Evolutionary conservation across 2,329 filamentous ascomycete genomes (phyloP), one percentile per base, ranked within the genome.

Genomic region (Botrytis porri): DNA sequence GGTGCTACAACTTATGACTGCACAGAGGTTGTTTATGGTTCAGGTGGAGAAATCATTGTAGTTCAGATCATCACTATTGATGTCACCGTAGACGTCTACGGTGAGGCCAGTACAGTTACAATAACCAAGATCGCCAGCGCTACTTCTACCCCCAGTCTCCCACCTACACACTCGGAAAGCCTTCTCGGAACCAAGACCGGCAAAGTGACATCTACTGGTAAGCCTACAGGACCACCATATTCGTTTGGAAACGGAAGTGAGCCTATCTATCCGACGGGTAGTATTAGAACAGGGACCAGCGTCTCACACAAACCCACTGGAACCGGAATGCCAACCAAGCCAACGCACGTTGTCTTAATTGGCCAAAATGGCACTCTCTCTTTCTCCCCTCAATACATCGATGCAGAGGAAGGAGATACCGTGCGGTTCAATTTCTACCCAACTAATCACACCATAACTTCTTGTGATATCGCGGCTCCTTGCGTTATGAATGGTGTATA

Each of bases 381-480:
- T 25, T 75, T 70, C 70, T 65, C 59, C 8, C 73, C 74, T 12
- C 25, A 41, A 20, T 73, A 72, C 20, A 48, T 75, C 18, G 62
- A 72, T 39, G 74, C 69, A 3, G 51, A 72, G n/a, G 41, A 60
- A 43, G 74, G 73, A 37, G 74, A 74, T 43, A 74, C 72, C 43
- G 64, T 75, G 18, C 69, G 74, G 29, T 75, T 75, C 37, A 35
- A 43, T 12, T 73, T 73, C 37, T 65, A 63, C 45, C 73, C 74
- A 37, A 65, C 39, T 32, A 73, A 74, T 29, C 74, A 75, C 57
- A 72, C 65, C 2, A 45, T 74, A 39, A 74, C 73, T 57, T 70
- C 69, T 57, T 75, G 73, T 45, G 41, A 72, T 29, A 37, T 73
- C 10, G 43, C 41, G 14, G 48, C 48, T 48, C 74, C 74, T 62